Percentiles rank a stretch among this genome's conserved stretches.
Evolutionary conservation across 805 yeast species (phyloP).

Genomic region (Candida insectorum): DNA sequence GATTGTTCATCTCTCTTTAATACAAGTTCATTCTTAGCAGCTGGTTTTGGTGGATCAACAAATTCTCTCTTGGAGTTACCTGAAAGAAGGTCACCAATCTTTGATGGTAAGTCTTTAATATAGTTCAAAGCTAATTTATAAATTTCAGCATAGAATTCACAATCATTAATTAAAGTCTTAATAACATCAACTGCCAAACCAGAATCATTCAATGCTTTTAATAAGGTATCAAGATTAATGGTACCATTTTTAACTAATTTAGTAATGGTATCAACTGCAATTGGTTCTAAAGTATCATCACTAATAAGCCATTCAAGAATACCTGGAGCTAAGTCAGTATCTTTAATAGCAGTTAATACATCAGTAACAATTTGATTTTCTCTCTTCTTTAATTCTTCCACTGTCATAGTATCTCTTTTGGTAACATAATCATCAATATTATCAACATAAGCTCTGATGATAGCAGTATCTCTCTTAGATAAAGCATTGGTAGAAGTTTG

Average conservation of each 20-base stretch:
- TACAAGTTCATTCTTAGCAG: slow-evolving; percentile 1
- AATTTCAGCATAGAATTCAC: slow-evolving; percentile 37
- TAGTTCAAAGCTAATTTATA: slow-evolving; percentile 31
- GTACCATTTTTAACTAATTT: slow-evolving; percentile 27
- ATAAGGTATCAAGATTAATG: slow-evolving; percentile 33
- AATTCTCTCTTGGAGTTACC: slow-evolving; percentile 24
- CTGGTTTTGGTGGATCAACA: slow-evolving; percentile 4
- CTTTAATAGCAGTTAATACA: slow-evolving; percentile 34
- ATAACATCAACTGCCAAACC: slow-evolving; percentile 39
- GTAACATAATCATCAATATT: slow-evolving; percentile 23
- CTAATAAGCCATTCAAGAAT: slow-evolving; percentile 32
- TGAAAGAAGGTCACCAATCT: slow-evolving; percentile 21
- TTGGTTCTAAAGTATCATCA: slow-evolving; percentile 13
- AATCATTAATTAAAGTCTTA: slow-evolving; percentile 31
- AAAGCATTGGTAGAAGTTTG: slow-evolving; percentile 15
- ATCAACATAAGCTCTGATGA: slow-evolving; percentile 25
- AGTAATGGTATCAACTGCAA: slow-evolving; percentile 26
- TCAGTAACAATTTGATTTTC: slow-evolving; percentile 39
- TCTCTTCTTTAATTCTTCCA: slow-evolving; percentile 29
- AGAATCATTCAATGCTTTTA: slow-evolving; percentile 38
- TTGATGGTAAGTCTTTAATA: slow-evolving; percentile 27
- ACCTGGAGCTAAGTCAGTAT: slow-evolving; percentile 33
- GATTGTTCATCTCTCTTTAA: slow-evolving; percentile 6
- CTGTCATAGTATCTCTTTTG: slow-evolving; percentile 24
- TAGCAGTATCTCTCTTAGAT: slow-evolving; percentile 19